Evolutionary conservation across 2,329 filamentous ascomycete genomes (phyloP).

Genomic region (Xenoacremonium recifei): DNA sequence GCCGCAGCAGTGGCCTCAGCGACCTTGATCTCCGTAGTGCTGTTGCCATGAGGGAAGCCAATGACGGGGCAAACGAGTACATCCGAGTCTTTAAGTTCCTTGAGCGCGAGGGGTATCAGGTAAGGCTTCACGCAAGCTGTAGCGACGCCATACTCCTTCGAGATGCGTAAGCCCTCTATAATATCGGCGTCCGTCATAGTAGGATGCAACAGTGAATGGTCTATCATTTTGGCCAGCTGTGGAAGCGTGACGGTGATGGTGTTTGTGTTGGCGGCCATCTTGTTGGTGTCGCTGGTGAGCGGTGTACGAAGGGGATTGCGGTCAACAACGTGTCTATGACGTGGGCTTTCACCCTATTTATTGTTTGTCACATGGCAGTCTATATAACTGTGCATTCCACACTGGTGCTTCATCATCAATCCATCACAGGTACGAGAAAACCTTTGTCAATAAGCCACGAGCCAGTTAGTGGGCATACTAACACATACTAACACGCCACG

Average conservation of each 20-base stretch:
- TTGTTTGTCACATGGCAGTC: too few species aligned
- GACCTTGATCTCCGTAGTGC: slow-evolving; percentile 50
- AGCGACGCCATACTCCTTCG: slow-evolving; percentile 47
- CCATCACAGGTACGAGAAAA: neutral
- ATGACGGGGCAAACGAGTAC: slow-evolving; percentile 56
- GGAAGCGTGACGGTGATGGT: slow-evolving; percentile 38
- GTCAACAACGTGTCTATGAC: too few species aligned
- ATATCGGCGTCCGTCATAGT: slow-evolving; percentile 54
- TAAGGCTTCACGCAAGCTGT: slow-evolving; percentile 59
- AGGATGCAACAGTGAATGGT: slow-evolving; percentile 60
- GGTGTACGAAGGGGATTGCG: neutral
- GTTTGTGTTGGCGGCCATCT: neutral
- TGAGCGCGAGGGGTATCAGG: slow-evolving; percentile 44
- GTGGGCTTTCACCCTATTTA: too few species aligned
- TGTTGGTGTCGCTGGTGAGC: neutral
- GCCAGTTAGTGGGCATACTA: too few species aligned
- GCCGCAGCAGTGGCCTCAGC: slow-evolving; percentile 48
- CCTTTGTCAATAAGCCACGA: too few species aligned
- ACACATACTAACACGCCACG: too few species aligned
- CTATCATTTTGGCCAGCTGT: slow-evolving; percentile 52
- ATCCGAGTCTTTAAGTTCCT: slow-evolving; percentile 43
- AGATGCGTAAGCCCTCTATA: slow-evolving; percentile 45
- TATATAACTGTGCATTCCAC: neutral
- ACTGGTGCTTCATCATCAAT: neutral
- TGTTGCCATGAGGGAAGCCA: slow-evolving; percentile 59